Percentiles rank a stretch among this genome's conserved stretches.
phyloP scores from a whole-genome alignment of 169 alveolate species.

The Cryptosporidium ryanae region DNA sequence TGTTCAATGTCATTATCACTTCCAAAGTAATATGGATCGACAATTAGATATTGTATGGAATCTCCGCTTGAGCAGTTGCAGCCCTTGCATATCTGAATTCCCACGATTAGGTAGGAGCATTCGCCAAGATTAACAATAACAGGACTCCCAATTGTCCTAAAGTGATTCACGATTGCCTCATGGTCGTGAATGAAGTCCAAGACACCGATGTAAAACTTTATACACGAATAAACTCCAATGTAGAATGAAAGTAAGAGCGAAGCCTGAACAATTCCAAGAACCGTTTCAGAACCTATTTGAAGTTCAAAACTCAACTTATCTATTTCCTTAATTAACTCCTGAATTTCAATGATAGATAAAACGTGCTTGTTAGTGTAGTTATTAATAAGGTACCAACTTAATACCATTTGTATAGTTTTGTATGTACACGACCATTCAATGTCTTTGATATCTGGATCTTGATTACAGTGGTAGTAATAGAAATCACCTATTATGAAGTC shows the following conservation, averaged over 20 bases:
- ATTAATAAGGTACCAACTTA: constrained; percentile 82
- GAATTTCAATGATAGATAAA: constrained; percentile 78
- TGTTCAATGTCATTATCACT: constrained; percentile 76
- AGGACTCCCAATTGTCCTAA: constrained; percentile 76
- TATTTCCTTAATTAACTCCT: constrained; percentile 74
- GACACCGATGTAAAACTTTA: constrained; percentile 76
- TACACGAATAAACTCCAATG: constrained; percentile 77
- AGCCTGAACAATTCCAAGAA: constrained; percentile 84
- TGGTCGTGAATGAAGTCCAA: constrained; percentile 78
- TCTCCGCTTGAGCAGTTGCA: constrained; percentile 30
- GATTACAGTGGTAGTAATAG: constrained; percentile 80
- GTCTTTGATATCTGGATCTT: constrained; percentile 79
- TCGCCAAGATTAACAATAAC: constrained; percentile 81
- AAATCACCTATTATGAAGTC: constrained; percentile 73
- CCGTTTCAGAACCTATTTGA: constrained; percentile 77
- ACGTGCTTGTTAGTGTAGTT: constrained; percentile 76
- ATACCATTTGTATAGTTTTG: constrained; percentile 81
- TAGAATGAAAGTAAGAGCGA: constrained; percentile 81
- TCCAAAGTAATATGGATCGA: constrained; percentile 84
- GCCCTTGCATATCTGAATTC: constrained; percentile 78
- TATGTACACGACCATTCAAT: constrained; percentile 85
- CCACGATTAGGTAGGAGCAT: constrained; percentile 80
- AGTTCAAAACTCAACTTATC: constrained; percentile 76
- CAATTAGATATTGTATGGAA: constrained; percentile 81
- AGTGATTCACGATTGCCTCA: constrained; percentile 78